Evolutionary conservation across 148 eudicot species (phyloP), one percentile per base, ranked within the genome.

Genomic region (Polygonum aviculare): DNA sequence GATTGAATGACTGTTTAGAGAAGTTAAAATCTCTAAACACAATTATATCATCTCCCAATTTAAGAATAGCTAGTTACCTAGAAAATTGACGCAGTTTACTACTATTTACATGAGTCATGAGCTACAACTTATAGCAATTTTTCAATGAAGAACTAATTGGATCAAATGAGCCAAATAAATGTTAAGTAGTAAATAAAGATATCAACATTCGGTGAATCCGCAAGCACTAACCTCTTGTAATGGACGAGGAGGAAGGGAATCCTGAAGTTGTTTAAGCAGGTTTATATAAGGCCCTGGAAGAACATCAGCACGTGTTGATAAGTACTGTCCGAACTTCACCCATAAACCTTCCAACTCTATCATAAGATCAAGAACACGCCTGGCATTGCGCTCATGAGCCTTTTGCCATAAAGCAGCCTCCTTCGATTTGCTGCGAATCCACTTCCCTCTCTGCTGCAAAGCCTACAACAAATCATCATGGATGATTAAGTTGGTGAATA

Each of bases 301-400:
- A 80, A 95, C 98, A 92, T 95, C 98, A 81, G 98, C 98, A 80
- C 98, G 98, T 57, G 98, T 92, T 36, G 98, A 95, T 80, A 95
- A 84, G 80, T 95, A 95, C 73, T 95, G 98, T 79, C 98, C 98
- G 57, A 95, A 86, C 84, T 95, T 95, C 74, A 95, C 98, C 98
- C 98, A 95, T 79, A 95, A 83, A 73, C 98, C 98, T 82, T 95
- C 98, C 85, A 95, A 80, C 83, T 92, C 91, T 77, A 92, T 79
- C 81, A 95, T 88, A 75, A 86, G 81, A 48, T 76, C 84, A 73
- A 90, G 93, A 51, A 95, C 86, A 78, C 98, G 97, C 83, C 83
- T 90, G 74, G 98, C 98, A 84, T 95, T 95, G 75, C 98, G 97
- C 80, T 95, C 93, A 79, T 95, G 98, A 77, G 90, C 92, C 78